Evolutionary conservation across 2,329 filamentous ascomycete species (phyloP).

Genomic region (Colletotrichum camelliae): DNA sequence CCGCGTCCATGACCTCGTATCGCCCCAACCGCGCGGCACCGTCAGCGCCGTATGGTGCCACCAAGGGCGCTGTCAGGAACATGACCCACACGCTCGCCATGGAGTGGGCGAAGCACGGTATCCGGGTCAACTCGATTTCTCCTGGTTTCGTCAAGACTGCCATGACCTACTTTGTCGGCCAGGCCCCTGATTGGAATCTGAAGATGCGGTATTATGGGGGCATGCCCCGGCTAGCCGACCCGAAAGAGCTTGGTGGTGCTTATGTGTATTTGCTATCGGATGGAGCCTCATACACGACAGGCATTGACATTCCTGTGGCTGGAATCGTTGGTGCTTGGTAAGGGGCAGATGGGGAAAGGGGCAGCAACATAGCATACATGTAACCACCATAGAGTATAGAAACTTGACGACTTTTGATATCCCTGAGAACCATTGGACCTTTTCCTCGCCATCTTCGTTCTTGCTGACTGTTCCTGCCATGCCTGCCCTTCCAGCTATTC

Average conservation of each 20-base stretch:
- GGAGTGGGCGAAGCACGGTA: slow-evolving; percentile 52
- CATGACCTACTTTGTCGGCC: slow-evolving; percentile 55
- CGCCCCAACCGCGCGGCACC: slow-evolving; percentile 53
- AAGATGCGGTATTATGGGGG: slow-evolving; percentile 65
- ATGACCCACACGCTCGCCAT: slow-evolving; percentile 47
- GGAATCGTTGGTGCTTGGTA: slow-evolving; percentile 33
- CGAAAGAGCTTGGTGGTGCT: slow-evolving; percentile 59
- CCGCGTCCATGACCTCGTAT: slow-evolving; percentile 52
- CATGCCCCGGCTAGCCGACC: slow-evolving; percentile 58
- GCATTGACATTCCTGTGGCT: slow-evolving; percentile 52
- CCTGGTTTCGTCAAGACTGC: slow-evolving; percentile 49
- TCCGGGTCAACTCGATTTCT: slow-evolving; percentile 51
- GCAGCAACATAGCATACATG: not conserved
- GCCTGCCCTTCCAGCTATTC: too few relatives aligned
- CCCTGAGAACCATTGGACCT: too few relatives aligned
- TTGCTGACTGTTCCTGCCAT: too few relatives aligned
- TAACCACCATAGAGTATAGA: not conserved
- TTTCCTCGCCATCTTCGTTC: too few relatives aligned
- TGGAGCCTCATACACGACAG: slow-evolving; percentile 52
- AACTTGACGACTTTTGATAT: not conserved
- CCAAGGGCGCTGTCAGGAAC: slow-evolving; percentile 49
- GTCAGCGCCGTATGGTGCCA: slow-evolving; percentile 52
- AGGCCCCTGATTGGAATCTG: slow-evolving; percentile 58
- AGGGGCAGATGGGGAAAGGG: slow-evolving; percentile 9
- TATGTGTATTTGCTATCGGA: slow-evolving; percentile 63